Evolutionary conservation across 345 rosid species (phyloP), one percentile per base, ranked within the genome.

Genomic region (Bruguiera parviflora): DNA sequence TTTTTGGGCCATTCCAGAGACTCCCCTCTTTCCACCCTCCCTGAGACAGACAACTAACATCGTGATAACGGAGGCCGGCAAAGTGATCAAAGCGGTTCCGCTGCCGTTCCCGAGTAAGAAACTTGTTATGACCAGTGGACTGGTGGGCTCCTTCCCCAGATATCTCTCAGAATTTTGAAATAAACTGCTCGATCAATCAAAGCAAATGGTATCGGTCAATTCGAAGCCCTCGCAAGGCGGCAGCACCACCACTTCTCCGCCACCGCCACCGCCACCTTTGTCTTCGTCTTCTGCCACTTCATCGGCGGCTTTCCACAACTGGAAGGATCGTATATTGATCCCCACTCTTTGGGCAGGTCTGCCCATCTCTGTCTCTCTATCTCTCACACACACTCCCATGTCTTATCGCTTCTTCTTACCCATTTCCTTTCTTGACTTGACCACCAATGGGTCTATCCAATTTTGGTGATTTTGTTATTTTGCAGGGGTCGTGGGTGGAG

Each of bases 291-390:
- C 80, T 6, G 3, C 49, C 3, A 3, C 5, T 43, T 43, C 49
- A 13, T 19, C 15, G 2, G 73, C 86, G 6, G 77, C 73, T 70
- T 71, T 81, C 21, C 84, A 77, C 37, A 74, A 80, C 68, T 84
- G 88, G 89, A 86, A 71, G 82, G 84, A 78, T 63, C 88, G 85
- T 8, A 71, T 89, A 10, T 56, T 92, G 63, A 65, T 83, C 78
- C 88, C 92, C 20, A 79, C 90, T 2, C 56, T 89, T 62, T 77
- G 88, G 25, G 96, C 86, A 84, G 97, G 96, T 92, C 71, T 47
- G 46, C 58, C 31, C 68, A 53, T 6, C 63, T 47, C 29, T 64
- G 70, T 31, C 37, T 64, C 5, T 39, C 47, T 3, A 16, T 39
- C 11, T 1, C 49, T 3, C 37, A 2, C 46, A 2, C 46, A 1